Evolutionary conservation across 2,329 filamentous ascomycete species (phyloP).

Genomic region (Exophiala oligosperma): DNA sequence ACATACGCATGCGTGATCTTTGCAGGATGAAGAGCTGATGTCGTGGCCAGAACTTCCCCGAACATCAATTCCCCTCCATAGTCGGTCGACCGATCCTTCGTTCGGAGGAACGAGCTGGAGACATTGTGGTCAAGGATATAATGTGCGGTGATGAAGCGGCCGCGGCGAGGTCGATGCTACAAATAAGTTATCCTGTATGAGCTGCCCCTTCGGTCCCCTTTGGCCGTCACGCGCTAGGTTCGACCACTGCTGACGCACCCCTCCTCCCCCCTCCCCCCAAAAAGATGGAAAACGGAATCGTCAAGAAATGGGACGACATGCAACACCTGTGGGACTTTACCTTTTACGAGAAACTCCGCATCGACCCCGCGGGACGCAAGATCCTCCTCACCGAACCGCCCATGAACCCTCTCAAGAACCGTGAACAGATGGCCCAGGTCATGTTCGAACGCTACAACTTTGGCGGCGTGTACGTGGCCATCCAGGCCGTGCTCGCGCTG

Average conservation of each 20-base stretch:
- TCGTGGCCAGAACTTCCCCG: slow-evolving; percentile 85
- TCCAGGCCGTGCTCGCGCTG: slow-evolving; percentile 91
- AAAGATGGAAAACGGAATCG: slow-evolving; percentile 98
- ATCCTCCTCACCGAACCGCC: slow-evolving; percentile 96
- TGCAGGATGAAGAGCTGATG: not conserved
- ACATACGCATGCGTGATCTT: not conserved
- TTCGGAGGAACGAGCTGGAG: slow-evolving; percentile 81
- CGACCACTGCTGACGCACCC: too few relatives aligned
- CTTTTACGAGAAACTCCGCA: slow-evolving; percentile 93
- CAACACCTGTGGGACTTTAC: slow-evolving; percentile 99
- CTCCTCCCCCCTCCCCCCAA: too few relatives aligned
- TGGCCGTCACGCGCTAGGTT: too few relatives aligned
- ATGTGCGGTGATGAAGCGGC: slow-evolving; percentile 99
- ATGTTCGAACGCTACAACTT: slow-evolving; percentile 99
- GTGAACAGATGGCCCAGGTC: slow-evolving; percentile 97
- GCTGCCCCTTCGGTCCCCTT: not conserved
- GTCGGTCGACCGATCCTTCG: slow-evolving; percentile 96
- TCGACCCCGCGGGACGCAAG: slow-evolving; percentile 89
- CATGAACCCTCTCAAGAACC: slow-evolving; percentile 95
- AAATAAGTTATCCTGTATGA: slow-evolving; percentile 87
- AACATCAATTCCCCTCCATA: slow-evolving; percentile 97
- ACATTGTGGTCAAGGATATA: slow-evolving; percentile 87
- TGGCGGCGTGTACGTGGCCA: slow-evolving; percentile 95
- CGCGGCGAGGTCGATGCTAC: slow-evolving; percentile 92
- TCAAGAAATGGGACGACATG: slow-evolving; percentile 99